Conservation (phyloP, 768 basidiomycete species). For the Suillus luteus region DNA sequence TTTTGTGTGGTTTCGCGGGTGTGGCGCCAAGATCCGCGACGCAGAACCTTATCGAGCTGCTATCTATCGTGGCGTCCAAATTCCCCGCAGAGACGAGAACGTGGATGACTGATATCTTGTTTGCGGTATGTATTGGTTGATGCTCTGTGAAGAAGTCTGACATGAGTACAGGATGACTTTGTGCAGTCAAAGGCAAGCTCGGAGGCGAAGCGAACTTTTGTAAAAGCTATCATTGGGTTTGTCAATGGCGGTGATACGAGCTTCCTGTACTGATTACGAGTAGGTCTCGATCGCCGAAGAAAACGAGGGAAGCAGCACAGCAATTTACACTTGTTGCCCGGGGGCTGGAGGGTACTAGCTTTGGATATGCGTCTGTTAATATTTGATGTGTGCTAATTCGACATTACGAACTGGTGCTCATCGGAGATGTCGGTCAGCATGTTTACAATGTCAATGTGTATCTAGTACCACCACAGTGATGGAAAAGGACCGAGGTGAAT, state of each 20-base stretch:
- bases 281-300: constrained; percentile 72
- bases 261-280: constrained; percentile 4
- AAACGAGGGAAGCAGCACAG: constrained; percentile 80
- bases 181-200: constrained; percentile 68
- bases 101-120: constrained; percentile 78
- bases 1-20: constrained; percentile 81
- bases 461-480: not conserved
- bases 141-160: constrained; percentile 10
- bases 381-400: constrained; percentile 40
- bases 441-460: constrained; percentile 1
- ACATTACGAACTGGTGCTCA: not conserved
- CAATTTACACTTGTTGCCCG: constrained; percentile 86
- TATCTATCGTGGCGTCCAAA: constrained; percentile 66
- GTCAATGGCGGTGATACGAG: constrained; percentile 19
- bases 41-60: constrained; percentile 81
- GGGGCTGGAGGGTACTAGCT: constrained; percentile 82
- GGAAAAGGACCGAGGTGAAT: constrained; percentile 5
- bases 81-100: constrained; percentile 52
- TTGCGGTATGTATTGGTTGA: constrained; percentile 46
- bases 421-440: constrained; percentile 14
- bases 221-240: constrained; percentile 70
- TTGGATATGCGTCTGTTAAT: constrained; percentile 75
- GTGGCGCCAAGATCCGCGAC: constrained; percentile 82
- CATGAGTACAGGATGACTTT: constrained; percentile 63
- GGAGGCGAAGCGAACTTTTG: constrained; percentile 78